These are phyloP conservation scores for Mycena galericulata DNA, from an alignment of 768 basidiomycete species.

Conservation along the genomic window DNA sequence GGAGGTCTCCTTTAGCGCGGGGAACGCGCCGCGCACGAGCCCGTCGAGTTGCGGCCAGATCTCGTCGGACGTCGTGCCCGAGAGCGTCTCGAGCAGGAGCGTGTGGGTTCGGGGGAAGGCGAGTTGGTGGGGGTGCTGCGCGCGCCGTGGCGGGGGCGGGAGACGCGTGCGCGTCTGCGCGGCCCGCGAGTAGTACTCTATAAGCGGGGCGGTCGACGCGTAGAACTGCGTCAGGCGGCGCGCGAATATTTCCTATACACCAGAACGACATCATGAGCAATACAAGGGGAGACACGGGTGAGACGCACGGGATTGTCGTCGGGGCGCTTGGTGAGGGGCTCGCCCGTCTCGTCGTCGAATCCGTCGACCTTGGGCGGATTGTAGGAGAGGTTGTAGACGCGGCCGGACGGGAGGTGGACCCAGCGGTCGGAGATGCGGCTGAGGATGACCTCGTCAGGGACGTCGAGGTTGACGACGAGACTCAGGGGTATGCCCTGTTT, in stretches of 20 bases:
- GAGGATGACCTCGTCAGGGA: slow-evolving; percentile 89
- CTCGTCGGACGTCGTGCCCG: slow-evolving; percentile 85
- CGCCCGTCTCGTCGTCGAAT: slow-evolving; percentile 88
- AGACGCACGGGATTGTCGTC: slow-evolving; percentile 88
- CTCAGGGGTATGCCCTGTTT: slow-evolving; percentile 75
- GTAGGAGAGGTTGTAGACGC: slow-evolving; percentile 91
- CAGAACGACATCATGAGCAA: slow-evolving; percentile 4
- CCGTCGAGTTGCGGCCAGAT: slow-evolving; percentile 89
- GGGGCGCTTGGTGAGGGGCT: slow-evolving; percentile 86
- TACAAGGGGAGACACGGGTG: background rate
- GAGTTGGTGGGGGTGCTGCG: slow-evolving; percentile 66
- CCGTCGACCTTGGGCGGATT: slow-evolving; percentile 86
- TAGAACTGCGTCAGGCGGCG: slow-evolving; percentile 85
- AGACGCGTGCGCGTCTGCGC: slow-evolving; percentile 42
- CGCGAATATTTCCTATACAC: slow-evolving; percentile 83
- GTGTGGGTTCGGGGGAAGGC: slow-evolving; percentile 58
- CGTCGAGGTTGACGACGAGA: slow-evolving; percentile 87
- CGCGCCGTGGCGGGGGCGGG: slow-evolving; percentile 41
- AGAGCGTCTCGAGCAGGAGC: slow-evolving; percentile 68
- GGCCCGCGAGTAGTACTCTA: slow-evolving; percentile 71
- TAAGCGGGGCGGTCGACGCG: slow-evolving; percentile 82
- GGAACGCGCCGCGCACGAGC: slow-evolving; percentile 68
- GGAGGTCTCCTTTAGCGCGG: slow-evolving; percentile 64
- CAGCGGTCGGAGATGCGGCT: slow-evolving; percentile 90
- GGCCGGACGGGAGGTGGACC: slow-evolving; percentile 89